Conservation (phyloP, 2,329 filamentous ascomycete genomes). For the Zymoseptoria pseudotritici region DNA sequence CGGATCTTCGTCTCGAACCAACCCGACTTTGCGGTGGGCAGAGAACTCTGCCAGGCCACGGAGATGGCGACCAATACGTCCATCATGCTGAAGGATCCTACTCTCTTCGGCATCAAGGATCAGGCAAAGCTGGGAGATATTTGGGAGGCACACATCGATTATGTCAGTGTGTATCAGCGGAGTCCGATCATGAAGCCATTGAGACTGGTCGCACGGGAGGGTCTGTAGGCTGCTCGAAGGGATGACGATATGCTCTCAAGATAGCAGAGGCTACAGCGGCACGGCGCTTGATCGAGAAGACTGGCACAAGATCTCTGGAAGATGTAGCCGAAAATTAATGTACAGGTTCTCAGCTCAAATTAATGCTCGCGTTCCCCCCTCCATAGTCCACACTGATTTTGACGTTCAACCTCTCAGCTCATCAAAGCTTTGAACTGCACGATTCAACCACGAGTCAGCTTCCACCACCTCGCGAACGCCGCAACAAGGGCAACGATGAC, state of each 20-base stretch:
- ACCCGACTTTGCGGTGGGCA: neutral
- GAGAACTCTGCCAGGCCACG: neutral
- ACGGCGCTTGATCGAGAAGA: neutral
- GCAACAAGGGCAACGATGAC: slow-evolving; percentile 20
- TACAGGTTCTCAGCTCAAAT: neutral
- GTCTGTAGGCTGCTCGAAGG: neutral
- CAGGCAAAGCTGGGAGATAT: slow-evolving; percentile 34
- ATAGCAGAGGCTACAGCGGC: neutral
- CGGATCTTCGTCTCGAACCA: slow-evolving; percentile 1
- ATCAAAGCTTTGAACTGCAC: slow-evolving; percentile 53
- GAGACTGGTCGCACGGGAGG: slow-evolving; percentile 29
- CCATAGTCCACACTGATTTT: neutral
- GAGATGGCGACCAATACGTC: slow-evolving; percentile 18
- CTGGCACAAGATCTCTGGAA: neutral
- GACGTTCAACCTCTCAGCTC: neutral
- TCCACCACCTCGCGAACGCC: slow-evolving; percentile 44
- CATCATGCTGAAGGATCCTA: slow-evolving; percentile 14
- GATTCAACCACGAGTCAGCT: slow-evolving; percentile 81
- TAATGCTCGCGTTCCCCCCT: neutral
- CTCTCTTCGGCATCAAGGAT: slow-evolving; percentile 4
- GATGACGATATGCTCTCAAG: neutral
- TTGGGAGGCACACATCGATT: slow-evolving; percentile 38
- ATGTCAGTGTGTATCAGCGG: slow-evolving; percentile 31
- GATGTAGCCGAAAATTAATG: neutral
- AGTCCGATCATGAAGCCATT: slow-evolving; percentile 30